Conservation (phyloP, 2,329 filamentous ascomycete species). For the Metarhizium sp. region DNA sequence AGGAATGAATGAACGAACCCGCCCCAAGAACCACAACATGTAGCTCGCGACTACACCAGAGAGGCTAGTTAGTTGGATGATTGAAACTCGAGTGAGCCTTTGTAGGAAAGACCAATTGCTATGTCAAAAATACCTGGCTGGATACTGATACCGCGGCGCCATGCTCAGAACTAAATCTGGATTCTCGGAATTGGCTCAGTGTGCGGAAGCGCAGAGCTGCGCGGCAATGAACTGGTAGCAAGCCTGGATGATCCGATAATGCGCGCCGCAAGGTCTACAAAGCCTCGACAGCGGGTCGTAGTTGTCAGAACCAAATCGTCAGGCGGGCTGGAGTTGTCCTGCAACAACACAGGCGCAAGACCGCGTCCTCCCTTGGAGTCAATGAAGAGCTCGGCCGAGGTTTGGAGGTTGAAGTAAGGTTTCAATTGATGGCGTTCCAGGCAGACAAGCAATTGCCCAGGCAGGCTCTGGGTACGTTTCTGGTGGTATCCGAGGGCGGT, state of each 20-base stretch:
- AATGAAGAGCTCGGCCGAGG: neutral
- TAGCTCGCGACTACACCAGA: constrained; percentile 57
- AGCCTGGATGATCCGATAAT: neutral
- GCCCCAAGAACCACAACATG: constrained; percentile 76
- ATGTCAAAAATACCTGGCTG: constrained; percentile 6
- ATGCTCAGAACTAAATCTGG: neutral
- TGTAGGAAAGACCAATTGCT: neutral
- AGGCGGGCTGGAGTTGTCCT: neutral
- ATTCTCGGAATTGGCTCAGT: neutral
- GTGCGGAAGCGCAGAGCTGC: neutral
- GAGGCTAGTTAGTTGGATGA: constrained; percentile 10
- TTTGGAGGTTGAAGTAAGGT: neutral
- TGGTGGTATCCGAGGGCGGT: neutral
- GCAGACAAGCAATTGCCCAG: neutral
- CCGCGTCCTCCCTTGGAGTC: neutral
- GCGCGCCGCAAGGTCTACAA: neutral
- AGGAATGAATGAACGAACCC: constrained; percentile 39
- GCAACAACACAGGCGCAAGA: neutral
- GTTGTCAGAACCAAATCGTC: neutral
- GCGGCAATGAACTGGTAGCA: neutral
- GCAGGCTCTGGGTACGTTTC: neutral
- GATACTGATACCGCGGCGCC: constrained; percentile 9
- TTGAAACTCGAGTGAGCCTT: neutral
- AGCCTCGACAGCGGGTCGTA: too few species aligned
- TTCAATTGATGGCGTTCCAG: neutral